Base-by-base conservation (phyloP, 768 basidiomycete species). In the Artomyces pyxidatus region DNA sequence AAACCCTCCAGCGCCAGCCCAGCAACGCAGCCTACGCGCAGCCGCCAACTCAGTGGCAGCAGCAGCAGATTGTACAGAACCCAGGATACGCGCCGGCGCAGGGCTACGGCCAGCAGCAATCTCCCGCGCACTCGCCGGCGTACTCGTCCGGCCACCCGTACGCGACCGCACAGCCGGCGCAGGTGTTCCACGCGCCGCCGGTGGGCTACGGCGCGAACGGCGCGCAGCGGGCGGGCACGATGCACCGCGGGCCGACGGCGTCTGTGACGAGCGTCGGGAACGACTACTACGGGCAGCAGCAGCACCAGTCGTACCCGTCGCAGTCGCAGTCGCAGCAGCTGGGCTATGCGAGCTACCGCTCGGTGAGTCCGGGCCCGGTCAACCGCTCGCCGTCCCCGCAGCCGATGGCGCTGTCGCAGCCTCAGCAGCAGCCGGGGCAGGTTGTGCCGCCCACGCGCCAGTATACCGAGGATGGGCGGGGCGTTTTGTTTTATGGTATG, bases 401-500 rank as follows among this genome's bases (percentile, higher is more conserved):
- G 42, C 69, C 68, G 7, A 68, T 56, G 37, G 54, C 52, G 19
- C 55, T 59, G 19, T 46, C 55, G 35, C 55, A 54, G 6, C 55
- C 55, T 9, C 53, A 44, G 16, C 53, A 51, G 23, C 58, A 54
- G 4, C 44, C 41, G 7, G 1, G 45, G 21, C 45, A 46, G 35
- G 21, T 50, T 17, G 52, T 55, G 29, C 61, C 76, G 10, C 80
- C 81, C n/a, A 85, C 85, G 4, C 82, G 80, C 1, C 81, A 89
- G 58, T 83, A 81, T 40, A 88, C 85, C 6, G 90, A 94, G 45
- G 84, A 85, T 37, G 93, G 93, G 0, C 72, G 77, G 32, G 79
- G 80, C 1, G 85, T 97, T 27, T 60, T 93, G 59, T 95, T 96
- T 70, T 94, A 90, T 58, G 90, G 92, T 91, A 53, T 56, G 86